These are phyloP conservation scores for Vigna nakashimae DNA, from an alignment of 306 rosid species.

Conservation along the genomic window DNA sequence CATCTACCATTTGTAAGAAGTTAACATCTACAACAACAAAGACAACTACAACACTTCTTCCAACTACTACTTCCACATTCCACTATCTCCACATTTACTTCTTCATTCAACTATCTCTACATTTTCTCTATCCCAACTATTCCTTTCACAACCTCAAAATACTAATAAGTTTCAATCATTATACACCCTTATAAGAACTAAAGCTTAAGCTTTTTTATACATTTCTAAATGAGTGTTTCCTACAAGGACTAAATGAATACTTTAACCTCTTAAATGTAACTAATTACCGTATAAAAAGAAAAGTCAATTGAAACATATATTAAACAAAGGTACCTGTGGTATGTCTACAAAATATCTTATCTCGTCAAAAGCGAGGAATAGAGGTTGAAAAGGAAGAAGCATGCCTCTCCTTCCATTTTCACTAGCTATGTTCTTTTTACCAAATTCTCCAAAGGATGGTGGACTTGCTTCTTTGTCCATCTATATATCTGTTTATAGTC, in stretches of 20 bases:
- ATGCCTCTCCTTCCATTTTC: conserved; percentile 57
- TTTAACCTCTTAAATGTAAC: background rate
- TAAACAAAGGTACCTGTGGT: conserved; percentile 59
- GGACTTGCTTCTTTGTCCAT: conserved; percentile 36
- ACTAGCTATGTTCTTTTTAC: conserved; percentile 28
- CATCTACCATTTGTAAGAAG: no score
- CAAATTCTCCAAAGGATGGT: conserved; percentile 38
- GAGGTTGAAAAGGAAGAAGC: conserved; percentile 73
- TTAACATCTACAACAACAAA: no score
- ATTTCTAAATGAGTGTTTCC: no score
- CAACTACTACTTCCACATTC: no score
- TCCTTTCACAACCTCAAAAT: no score
- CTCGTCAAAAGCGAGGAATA: conserved; percentile 76
- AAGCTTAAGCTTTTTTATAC: background rate
- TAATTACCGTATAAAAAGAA: background rate
- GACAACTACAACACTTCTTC: no score
- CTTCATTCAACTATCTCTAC: no score
- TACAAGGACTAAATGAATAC: background rate
- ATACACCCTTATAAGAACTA: conserved; percentile 14
- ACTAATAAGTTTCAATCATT: no score
- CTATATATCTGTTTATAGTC: conserved; percentile 47
- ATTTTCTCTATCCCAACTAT: no score
- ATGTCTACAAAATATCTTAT: conserved; percentile 80
- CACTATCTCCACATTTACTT: no score
- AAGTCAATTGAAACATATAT: background rate